Base-by-base conservation (phyloP, 495 filamentous ascomycete species). In the Pseudevernia furfuracea region DNA sequence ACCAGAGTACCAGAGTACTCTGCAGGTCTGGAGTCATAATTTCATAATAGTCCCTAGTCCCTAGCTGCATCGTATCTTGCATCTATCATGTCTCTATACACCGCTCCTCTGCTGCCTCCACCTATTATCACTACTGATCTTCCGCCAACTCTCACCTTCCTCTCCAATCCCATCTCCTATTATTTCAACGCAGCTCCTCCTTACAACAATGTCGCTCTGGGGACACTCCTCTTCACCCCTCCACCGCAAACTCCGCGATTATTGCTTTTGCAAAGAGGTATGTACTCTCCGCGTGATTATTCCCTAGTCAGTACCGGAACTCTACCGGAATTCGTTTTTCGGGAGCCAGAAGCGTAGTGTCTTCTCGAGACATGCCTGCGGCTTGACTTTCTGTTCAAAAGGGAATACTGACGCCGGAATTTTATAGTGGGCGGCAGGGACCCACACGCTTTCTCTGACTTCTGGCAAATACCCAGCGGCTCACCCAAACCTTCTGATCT, bases 371-470 rank as follows among this genome's bases (percentile, higher is more conserved):
- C 25, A 17, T 53, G 5, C 19, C 25, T 30, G 14, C 25, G 19
- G 49, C 4, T 10, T 32, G 19, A 1, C 6, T 7, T 14, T 53
- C 14, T 53, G 14, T 4, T 49, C n/a, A 49, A 19, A 30, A 32
- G 11, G 25, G 3, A 32, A 11, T 28, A 10, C 49, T 53, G 25
- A 53, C 28, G 49, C 4, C 14, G 44, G 44, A 21, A 21, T 3
- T 15, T 28, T 11, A 48, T 6, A 41, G 44, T 48, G 23, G 60
- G 48, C n/a, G 53, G 60, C 30, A 37, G 46, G 19, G 60, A 62
- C 44, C 46, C 60, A 38, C 34, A 62, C 44, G 60, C 60, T 37
- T 62, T 61, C 38, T 62, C 46, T 23, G 48, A 21, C n/a, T 46
- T 37, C 21, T 62, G 60, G 46, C 14, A 56, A 46, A 55, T 62